A percentile compares a stretch with the other conserved stretches of the same genome.
phyloP scores from a whole-genome alignment of 257 asterid genomes.

The Penstemon barbatus region DNA sequence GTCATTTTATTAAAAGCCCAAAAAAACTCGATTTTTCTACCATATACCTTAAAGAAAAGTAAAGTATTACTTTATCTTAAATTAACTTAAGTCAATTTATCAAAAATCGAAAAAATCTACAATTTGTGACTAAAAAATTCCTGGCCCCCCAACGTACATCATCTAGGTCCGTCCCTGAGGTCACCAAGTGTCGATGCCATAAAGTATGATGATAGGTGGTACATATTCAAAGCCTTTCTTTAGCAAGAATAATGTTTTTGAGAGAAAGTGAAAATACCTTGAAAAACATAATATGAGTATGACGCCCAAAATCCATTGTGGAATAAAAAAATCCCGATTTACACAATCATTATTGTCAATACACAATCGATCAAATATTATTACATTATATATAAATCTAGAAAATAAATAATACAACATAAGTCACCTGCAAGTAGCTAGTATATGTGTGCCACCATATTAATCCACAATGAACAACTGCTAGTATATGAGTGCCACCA shows the following conservation, averaged over 20 bases:
- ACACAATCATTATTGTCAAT: constrained; percentile 7
- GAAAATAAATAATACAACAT: not conserved
- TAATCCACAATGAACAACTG: constrained; percentile 38
- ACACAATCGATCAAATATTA: not conserved
- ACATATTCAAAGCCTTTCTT: constrained; percentile 68
- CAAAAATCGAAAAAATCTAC: no score
- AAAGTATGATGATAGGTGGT: constrained; percentile 58
- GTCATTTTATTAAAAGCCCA: no score
- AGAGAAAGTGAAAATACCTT: constrained; percentile 61
- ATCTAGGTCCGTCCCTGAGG: no score
- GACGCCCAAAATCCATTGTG: constrained; percentile 54
- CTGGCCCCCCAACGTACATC: no score
- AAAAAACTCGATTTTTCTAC: no score
- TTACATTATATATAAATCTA: not conserved
- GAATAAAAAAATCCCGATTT: constrained; percentile 54
- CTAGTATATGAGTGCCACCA: constrained; percentile 51
- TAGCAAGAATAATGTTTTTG: constrained; percentile 50
- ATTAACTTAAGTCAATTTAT: no score
- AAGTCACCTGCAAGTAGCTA: constrained; percentile 45
- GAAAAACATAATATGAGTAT: constrained; percentile 48
- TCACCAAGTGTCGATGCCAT: constrained; percentile 51
- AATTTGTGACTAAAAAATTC: no score
- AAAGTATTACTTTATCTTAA: no score
- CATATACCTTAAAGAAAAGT: no score
- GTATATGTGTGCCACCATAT: constrained; percentile 56